Evolutionary conservation across 768 basidiomycete species (phyloP), one percentile per base, ranked within the genome.

Genomic region (Cystofilobasidium ferigula): DNA sequence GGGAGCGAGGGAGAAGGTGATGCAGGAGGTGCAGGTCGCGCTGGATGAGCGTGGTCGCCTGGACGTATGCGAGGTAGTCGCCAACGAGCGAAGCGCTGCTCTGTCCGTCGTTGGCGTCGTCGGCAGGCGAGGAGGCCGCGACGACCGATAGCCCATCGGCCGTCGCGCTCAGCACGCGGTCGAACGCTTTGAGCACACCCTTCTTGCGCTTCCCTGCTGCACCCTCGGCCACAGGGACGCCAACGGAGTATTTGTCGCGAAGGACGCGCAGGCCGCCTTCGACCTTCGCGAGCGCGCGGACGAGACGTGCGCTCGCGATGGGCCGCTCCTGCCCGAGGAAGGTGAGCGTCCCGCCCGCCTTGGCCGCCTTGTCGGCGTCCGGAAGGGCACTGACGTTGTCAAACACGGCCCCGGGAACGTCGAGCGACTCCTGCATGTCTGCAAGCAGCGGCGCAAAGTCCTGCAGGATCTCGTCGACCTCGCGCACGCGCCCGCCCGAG

Each of bases 281-380:
- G 4, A 93, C 85, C 70, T 83, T 86, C 69, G 89, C 76, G 61
- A 95, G 77, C 32, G 88, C 87, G 71, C 87, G 88, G 57, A 95
- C 93, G 64, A 97, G 78, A 76, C 97, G 91, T 0, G 90, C 89
- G 71, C 86, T 91, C 62, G 91, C 82, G 53, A 95, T 81, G 18
- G 91, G 88, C 6, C 95, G 83, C 0, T 83, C 82, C 70, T 86
- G 81, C 7, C 83, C 89, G 69, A 91, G 91, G 88, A 90, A 95
- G 3, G 78, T 69, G 42, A 91, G 76, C 59, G 80, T 77, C 16
- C 57, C 9, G 8, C 40, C 57, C 35, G 26, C 54, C 34, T 24
- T 16, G 35, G 24, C 14, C 3, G 7, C 35, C 13, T 36, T 16
- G 35, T 4, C 16, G 18, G 57, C 35, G 16, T 22, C 35, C 61